Conservation (phyloP, 1,284 basidiomycete species). For the Volvariella surrecta region DNA sequence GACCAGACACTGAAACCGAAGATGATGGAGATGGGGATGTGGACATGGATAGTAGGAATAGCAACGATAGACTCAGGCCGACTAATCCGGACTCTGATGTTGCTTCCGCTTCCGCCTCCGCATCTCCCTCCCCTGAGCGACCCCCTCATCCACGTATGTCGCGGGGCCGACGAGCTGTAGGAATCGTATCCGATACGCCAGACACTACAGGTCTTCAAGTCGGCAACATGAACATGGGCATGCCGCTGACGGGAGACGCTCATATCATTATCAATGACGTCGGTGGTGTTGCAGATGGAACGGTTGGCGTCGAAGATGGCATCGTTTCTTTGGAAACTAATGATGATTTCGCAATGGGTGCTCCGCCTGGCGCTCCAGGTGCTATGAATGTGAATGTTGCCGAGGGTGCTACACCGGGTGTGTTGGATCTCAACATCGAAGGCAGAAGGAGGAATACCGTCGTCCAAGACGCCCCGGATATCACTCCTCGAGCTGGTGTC, state of each 20-base stretch:
- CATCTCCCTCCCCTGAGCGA: slow-evolving; percentile 28
- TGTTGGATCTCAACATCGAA: slow-evolving; percentile 12
- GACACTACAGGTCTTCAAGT: slow-evolving; percentile 21
- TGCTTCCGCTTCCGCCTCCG: slow-evolving; percentile 30
- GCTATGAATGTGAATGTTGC: slow-evolving; percentile 30
- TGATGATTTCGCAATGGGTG: slow-evolving; percentile 81
- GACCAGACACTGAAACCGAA: slow-evolving; percentile 62
- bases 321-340: slow-evolving; percentile 64
- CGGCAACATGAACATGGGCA: slow-evolving; percentile 25
- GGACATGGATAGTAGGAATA: slow-evolving; percentile 26
- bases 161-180: slow-evolving; percentile 38
- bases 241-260: slow-evolving; percentile 37
- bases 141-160: slow-evolving; percentile 15
- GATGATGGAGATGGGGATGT: slow-evolving; percentile 45
- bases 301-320: slow-evolving; percentile 59
- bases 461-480: slow-evolving; percentile 24
- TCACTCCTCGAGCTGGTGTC: slow-evolving; percentile 31
- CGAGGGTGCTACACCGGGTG: slow-evolving; percentile 24
- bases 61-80: slow-evolving; percentile 16
- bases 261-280: slow-evolving; percentile 62
- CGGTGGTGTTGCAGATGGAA: slow-evolving; percentile 31
- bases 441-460: slow-evolving; percentile 12
- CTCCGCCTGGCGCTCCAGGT: slow-evolving; percentile 75
- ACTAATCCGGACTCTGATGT: slow-evolving; percentile 16
- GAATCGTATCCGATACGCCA: slow-evolving; percentile 51